Evolutionary conservation across 192 early-diverging fungal species (phyloP).

Genomic region (Backusella macrospora): DNA sequence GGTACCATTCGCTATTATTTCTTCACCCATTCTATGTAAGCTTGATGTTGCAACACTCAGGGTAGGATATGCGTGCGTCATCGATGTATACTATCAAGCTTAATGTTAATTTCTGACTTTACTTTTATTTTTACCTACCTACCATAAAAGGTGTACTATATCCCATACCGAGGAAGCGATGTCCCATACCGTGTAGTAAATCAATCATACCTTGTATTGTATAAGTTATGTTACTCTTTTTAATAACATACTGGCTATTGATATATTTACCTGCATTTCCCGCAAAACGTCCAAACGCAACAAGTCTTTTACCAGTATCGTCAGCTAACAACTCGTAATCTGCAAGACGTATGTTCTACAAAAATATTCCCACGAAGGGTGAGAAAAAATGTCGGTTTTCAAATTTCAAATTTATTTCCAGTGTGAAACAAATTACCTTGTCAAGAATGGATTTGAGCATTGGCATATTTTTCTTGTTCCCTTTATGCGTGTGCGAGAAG

Average conservation of each 20-base stretch:
- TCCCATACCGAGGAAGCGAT: slow-evolving; percentile 85
- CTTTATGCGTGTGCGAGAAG: slow-evolving; percentile 99
- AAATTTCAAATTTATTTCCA: slow-evolving; percentile 1
- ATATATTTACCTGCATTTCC: slow-evolving; percentile 80
- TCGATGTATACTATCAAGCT: slow-evolving; percentile 57
- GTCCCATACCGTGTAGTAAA: slow-evolving; percentile 88
- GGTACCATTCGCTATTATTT: slow-evolving; percentile 85
- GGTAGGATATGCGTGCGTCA: slow-evolving; percentile 75
- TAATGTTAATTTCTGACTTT: background rate
- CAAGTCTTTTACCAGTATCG: slow-evolving; percentile 71
- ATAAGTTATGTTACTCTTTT: background rate
- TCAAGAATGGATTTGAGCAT: slow-evolving; percentile 87
- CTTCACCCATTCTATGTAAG: slow-evolving; percentile 69
- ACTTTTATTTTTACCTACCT: slow-evolving; percentile 12
- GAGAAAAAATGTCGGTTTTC: background rate
- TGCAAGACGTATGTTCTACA: slow-evolving; percentile 82
- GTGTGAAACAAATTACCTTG: slow-evolving; percentile 58
- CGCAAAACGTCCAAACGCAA: slow-evolving; percentile 92
- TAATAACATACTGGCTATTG: background rate
- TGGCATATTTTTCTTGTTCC: slow-evolving; percentile 92
- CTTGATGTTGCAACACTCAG: slow-evolving; percentile 63
- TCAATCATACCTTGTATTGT: slow-evolving; percentile 75
- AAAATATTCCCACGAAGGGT: slow-evolving; percentile 5
- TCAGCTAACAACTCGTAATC: slow-evolving; percentile 96
- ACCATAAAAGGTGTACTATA: slow-evolving; percentile 95